Evolutionary conservation across 768 basidiomycete species (phyloP).

Genomic region (Aureoboletus auriporus): DNA sequence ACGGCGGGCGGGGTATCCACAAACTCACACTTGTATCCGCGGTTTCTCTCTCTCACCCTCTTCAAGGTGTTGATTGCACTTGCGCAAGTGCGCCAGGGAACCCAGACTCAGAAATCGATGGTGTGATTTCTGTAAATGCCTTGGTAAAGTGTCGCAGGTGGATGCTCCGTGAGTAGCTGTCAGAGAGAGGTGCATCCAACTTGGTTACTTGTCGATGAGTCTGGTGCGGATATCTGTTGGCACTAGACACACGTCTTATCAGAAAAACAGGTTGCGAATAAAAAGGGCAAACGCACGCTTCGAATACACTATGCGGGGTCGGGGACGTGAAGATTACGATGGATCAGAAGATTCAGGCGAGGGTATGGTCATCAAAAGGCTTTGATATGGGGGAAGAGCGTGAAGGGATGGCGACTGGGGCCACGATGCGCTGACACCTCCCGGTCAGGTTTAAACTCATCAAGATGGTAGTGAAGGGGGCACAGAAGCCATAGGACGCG

Average conservation of each 20-base stretch:
- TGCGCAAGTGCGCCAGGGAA: constrained; percentile 68
- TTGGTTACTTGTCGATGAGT: not conserved
- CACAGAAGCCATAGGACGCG: too few relatives aligned
- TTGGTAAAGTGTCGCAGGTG: constrained; percentile 68
- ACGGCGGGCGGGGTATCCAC: constrained; percentile 39
- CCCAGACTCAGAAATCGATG: constrained; percentile 82
- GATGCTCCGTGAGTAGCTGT: constrained; percentile 37
- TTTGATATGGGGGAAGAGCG: constrained; percentile 46
- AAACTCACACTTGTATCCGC: constrained; percentile 81
- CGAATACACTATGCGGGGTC: constrained; percentile 78
- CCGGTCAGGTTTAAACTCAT: constrained; percentile 49
- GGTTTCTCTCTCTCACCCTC: constrained; percentile 70
- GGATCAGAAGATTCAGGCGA: constrained; percentile 27
- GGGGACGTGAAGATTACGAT: constrained; percentile 21
- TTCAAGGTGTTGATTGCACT: constrained; percentile 94
- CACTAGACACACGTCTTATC: constrained; percentile 83
- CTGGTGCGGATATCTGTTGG: constrained; percentile 57
- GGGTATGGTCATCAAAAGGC: constrained; percentile 66
- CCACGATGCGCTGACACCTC: constrained; percentile 44
- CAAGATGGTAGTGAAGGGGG: too few relatives aligned
- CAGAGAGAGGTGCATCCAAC: constrained; percentile 7
- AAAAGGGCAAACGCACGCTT: constrained; percentile 61
- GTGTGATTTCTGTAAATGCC: constrained; percentile 86
- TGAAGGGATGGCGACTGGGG: constrained; percentile 32
- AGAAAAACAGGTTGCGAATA: not conserved